phyloP scores from a whole-genome alignment of 495 filamentous ascomycete species.

The Acidomyces sp. region DNA sequence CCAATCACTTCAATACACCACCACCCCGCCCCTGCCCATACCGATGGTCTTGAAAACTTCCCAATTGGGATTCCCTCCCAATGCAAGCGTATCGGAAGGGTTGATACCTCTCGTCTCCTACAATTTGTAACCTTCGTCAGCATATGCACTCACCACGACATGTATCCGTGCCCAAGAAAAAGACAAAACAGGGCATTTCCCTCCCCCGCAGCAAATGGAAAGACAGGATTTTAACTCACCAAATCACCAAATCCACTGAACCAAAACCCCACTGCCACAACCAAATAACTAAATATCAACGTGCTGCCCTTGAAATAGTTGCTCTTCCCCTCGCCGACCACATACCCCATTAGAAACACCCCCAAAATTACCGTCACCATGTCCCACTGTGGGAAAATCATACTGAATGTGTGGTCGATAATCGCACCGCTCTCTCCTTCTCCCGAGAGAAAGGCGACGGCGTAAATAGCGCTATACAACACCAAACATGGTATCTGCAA shows the following conservation, averaged over 20 bases:
- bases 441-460: conserved; percentile 38
- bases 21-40: no score
- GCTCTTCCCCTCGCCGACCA: conserved; percentile 96
- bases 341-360: conserved; percentile 91
- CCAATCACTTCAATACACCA: no score
- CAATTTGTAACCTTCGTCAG: no score
- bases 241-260: conserved; percentile 62
- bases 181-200: background rate
- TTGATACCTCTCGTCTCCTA: conserved; percentile 25
- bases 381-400: conserved; percentile 98
- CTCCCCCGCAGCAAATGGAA: no score
- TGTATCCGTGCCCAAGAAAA: background rate
- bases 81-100: no score
- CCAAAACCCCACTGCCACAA: conserved; percentile 85
- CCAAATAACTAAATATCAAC: conserved; percentile 82
- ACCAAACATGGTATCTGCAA: conserved; percentile 91
- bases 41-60: no score
- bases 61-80: no score
- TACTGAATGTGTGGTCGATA: conserved; percentile 65
- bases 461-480: conserved; percentile 62
- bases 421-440: no score
- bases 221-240: no score
- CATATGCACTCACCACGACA: no score
- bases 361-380: conserved; percentile 96
- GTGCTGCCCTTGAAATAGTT: conserved; percentile 92